A percentile compares a stretch with the other conserved stretches of the same genome.
phyloP scores from a whole-genome alignment of 1,284 basidiomycete genomes.

The Ustilago trichophora region DNA sequence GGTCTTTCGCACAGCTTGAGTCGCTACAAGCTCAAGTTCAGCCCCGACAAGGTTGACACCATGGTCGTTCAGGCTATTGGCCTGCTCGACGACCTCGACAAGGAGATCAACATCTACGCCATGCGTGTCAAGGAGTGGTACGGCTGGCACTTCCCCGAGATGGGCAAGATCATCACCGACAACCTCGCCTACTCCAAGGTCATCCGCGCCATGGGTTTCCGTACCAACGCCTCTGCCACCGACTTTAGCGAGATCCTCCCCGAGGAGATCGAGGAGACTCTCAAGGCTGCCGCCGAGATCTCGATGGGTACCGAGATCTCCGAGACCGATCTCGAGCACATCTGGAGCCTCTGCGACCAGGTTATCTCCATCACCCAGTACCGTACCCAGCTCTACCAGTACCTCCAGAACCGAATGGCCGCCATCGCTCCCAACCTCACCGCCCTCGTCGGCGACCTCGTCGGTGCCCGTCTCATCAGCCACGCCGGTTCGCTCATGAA shows the following conservation, averaged over 20 bases:
- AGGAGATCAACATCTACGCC: conserved; percentile 98
- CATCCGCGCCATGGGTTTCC: conserved; percentile 67
- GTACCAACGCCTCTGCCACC: conserved; percentile 87
- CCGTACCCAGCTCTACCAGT: conserved; percentile 90
- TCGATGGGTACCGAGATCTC: conserved; percentile 99
- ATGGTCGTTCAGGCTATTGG: conserved; percentile 99
- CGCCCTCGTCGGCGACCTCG: conserved; percentile 92
- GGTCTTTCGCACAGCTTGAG: conserved; percentile 96
- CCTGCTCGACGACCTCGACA: conserved; percentile 97
- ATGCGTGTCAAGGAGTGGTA: conserved; percentile 99
- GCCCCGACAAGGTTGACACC: conserved; percentile 98
- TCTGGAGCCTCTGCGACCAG: conserved; percentile 93
- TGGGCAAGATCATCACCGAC: conserved; percentile 97
- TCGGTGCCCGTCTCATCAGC: conserved; percentile 93
- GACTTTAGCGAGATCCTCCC: conserved; percentile 89
- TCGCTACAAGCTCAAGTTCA: conserved; percentile 99
- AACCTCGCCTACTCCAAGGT: conserved; percentile 93
- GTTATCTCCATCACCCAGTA: conserved; percentile 95
- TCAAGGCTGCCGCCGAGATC: conserved; percentile 90
- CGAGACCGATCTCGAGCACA: conserved; percentile 92
- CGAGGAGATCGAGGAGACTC: conserved; percentile 81
- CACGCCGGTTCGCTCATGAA: conserved; percentile 94
- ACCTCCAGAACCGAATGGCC: conserved; percentile 95
- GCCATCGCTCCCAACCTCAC: conserved; percentile 97
- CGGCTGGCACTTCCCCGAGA: conserved; percentile 99